Percentiles rank a stretch among this genome's conserved stretches.
These are phyloP conservation scores for Aspergillus haitiensis DNA, from an alignment of 495 filamentous ascomycete species.

Conservation along the genomic window DNA sequence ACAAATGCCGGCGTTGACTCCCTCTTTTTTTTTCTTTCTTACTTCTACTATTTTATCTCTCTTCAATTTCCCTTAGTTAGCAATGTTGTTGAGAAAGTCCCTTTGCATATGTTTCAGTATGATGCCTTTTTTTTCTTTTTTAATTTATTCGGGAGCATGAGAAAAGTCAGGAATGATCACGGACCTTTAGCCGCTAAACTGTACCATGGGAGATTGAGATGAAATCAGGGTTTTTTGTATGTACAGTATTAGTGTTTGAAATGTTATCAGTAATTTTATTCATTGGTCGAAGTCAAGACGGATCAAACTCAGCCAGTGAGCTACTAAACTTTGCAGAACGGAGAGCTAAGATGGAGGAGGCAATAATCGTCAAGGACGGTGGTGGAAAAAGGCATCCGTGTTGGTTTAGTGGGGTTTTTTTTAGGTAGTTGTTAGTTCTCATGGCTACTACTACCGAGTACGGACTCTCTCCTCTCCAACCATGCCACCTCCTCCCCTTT, in stretches of 20 bases:
- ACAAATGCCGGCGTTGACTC: constrained; percentile 28
- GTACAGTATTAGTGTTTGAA: constrained; percentile 18
- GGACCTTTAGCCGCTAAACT: background rate
- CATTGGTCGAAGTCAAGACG: constrained; percentile 4
- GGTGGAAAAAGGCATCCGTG: background rate
- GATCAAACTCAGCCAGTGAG: background rate
- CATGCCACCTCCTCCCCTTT: constrained; percentile 15
- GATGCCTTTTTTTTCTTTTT: constrained; percentile 15
- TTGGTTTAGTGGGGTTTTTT: constrained; percentile 7
- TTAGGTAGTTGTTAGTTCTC: background rate
- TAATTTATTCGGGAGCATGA: constrained; percentile 27
- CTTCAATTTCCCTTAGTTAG: constrained; percentile 5
- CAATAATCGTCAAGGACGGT: background rate
- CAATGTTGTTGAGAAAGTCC: constrained; percentile 6
- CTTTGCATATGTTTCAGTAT: constrained; percentile 21
- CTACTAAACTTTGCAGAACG: constrained; percentile 4
- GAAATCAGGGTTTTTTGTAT: constrained; percentile 13
- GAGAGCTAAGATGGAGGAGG: background rate
- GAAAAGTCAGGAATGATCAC: constrained; percentile 23
- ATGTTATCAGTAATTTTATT: constrained; percentile 9
- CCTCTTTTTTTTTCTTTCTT: constrained; percentile 20
- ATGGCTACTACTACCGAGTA: background rate
- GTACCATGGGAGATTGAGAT: constrained; percentile 6
- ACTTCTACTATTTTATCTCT: constrained; percentile 18
- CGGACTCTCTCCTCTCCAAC: background rate